Base-by-base conservation (phyloP, 306 rosid species). In the Medicago ruthenica region DNA sequence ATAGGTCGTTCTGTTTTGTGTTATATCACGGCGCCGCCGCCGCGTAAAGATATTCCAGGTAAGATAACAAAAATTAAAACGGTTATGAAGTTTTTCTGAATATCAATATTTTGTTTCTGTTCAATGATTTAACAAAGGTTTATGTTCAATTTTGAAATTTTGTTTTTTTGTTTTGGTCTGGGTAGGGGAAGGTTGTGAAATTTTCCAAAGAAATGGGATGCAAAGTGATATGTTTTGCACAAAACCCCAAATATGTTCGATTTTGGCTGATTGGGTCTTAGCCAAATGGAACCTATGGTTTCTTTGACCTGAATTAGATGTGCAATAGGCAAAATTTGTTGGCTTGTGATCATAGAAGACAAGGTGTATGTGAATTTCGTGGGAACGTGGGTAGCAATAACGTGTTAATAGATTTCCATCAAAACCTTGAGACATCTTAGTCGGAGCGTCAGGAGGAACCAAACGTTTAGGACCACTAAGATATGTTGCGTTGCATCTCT, bases 31-130 rank as follows among this genome's bases (percentile, higher is more conserved):
- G 18, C 70, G 7, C 36, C 27, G 3, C 45, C 45, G 45, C 88
- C 90, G 37, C 85, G 86, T n/a, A 88, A 89, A 77, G 96, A 88
- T 9, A 76, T 87, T 75, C 88, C 91, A 13, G 92, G 98, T 86
- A 70, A 79, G 86, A 34, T 0, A 50, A 59, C 7, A 1, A 12
- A 4, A 37, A 48, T 0, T 2, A 51, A 18, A 54, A 54, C 61
- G 31, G 31, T 54, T 24, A 24, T n/a, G n/a, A n/a, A n/a, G n/a
- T n/a, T n/a, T n/a, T n/a, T n/a, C n/a, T n/a, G n/a, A n/a, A n/a
- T n/a, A n/a, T n/a, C n/a, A n/a, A n/a, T n/a, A n/a, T n/a, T n/a
- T n/a, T n/a, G n/a, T n/a, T n/a, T n/a, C n/a, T n/a, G 62, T 45
- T 47, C 14, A 13, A 44, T 63, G 65, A 61, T 42, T 44, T 37